These are phyloP conservation scores for Erodium maritimum DNA, from an alignment of 345 rosid species.

Conservation along the genomic window DNA sequence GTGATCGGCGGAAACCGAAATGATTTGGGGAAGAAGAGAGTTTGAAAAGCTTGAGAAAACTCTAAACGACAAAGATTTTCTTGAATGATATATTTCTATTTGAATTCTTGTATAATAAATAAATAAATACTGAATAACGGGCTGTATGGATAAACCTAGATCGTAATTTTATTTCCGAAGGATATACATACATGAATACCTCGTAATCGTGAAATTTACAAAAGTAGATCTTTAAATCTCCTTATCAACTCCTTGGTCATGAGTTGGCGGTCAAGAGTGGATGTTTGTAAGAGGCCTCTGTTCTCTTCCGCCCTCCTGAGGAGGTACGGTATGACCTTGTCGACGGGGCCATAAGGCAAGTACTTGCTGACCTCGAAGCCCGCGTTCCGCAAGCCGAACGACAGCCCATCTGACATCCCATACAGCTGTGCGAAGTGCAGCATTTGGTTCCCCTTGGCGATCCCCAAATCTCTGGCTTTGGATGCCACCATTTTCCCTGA, in stretches of 20 bases:
- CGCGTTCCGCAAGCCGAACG: constrained; percentile 61
- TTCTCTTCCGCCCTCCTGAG: constrained; percentile 92
- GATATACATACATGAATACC: too few species aligned
- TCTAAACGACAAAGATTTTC: too few species aligned
- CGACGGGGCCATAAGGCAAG: constrained; percentile 73
- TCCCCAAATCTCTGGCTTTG: constrained; percentile 54
- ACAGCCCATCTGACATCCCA: constrained; percentile 81
- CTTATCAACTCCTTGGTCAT: constrained; percentile 27
- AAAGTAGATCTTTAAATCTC: neutral
- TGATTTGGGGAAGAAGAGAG: too few species aligned
- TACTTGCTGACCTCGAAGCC: constrained; percentile 88
- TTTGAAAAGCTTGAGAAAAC: too few species aligned
- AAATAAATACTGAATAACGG: too few species aligned
- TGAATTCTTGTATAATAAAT: too few species aligned
- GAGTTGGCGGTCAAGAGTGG: constrained; percentile 55
- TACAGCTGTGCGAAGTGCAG: constrained; percentile 83
- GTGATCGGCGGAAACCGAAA: too few species aligned
- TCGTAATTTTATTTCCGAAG: too few species aligned
- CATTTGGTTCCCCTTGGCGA: constrained; percentile 29
- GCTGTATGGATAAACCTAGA: too few species aligned
- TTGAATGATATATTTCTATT: too few species aligned
- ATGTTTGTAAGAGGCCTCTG: constrained; percentile 55
- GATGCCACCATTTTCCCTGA: constrained; percentile 62
- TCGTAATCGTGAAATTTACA: too few species aligned
- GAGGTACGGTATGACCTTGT: constrained; percentile 62